Evolutionary conservation across 2,329 filamentous ascomycete species (phyloP).

Genomic region (Scolecobasidium constrictum): DNA sequence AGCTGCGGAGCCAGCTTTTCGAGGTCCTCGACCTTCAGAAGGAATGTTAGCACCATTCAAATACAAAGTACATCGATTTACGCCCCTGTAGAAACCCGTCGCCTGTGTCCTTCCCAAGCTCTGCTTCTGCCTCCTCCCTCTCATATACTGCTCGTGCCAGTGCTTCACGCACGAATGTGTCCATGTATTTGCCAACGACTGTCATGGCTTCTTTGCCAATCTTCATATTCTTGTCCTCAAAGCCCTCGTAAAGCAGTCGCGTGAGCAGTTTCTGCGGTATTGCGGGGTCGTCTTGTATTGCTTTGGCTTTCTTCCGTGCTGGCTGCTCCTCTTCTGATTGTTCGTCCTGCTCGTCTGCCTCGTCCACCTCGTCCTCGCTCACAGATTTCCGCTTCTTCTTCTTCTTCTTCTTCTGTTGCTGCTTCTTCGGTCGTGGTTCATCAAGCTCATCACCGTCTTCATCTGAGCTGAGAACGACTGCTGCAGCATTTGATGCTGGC

Average conservation of each 20-base stretch:
- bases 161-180: slow-evolving; percentile 83
- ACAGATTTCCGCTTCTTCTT: background rate
- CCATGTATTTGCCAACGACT: slow-evolving; percentile 73
- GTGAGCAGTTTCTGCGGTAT: slow-evolving; percentile 69
- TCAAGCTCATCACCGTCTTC: slow-evolving; percentile 3
- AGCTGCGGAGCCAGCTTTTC: slow-evolving; percentile 81
- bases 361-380: slow-evolving; percentile 7
- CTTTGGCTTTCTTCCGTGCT: slow-evolving; percentile 17
- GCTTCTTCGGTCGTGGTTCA: slow-evolving; percentile 10
- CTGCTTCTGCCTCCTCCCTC: slow-evolving; percentile 31
- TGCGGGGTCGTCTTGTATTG: slow-evolving; percentile 15
- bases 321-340: slow-evolving; percentile 15
- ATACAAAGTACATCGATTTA: slow-evolving; percentile 9
- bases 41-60: slow-evolving; percentile 10
- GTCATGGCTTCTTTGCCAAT: slow-evolving; percentile 68
- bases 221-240: slow-evolving; percentile 57
- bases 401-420: slow-evolving; percentile 2
- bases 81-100: slow-evolving; percentile 67
- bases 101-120: slow-evolving; percentile 19
- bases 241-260: slow-evolving; percentile 68
- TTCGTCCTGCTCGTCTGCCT: slow-evolving; percentile 16
- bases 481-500: background rate
- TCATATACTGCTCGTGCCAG: slow-evolving; percentile 68
- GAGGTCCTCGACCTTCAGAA: slow-evolving; percentile 65
- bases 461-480: background rate